Evolutionary conservation across 257 asterid species (phyloP), one percentile per base, ranked within the genome.

Genomic region (Capsicum rhomboideum): DNA sequence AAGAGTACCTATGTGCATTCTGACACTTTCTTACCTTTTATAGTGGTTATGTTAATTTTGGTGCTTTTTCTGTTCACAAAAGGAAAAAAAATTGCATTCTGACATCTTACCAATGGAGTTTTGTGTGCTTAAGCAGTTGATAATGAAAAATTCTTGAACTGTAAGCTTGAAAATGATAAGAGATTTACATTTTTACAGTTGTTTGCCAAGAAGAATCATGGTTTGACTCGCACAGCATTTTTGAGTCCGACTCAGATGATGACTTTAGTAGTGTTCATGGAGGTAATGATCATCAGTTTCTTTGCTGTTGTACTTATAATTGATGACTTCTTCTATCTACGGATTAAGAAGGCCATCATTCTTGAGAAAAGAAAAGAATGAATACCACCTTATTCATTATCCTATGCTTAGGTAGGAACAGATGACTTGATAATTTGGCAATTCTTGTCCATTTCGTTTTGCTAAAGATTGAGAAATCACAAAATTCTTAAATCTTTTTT

Each of bases 171-270:
- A 64, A 64, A 52, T 66, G 49, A 66, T 26, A 46, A 49, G 77
- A 64, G 50, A 68, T 80, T 82, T 37, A 82, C 84, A 26, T 85
- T 83, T 64, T 87, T 85, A 82, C 92, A 97, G 99, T 92, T 84
- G 79, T 90, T 85, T 88, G 92, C 88, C 94, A 91, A 68, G 99
- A 95, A 82, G 99, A 97, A 52, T 89, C 97, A 52, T 97, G 97
- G 97, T 97, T 93, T 34, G 99, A 97, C 87, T 90, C 99, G 37
- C 81, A 88, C 87, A 97, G 99, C 90, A 88, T 93, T 83, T 88
- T 95, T 78, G 99, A 95, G 29, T 95, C 98, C 4, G 99, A 97
- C 77, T 93, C 99, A 14, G 98, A 97, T 82, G 99, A 97, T 34
- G 99, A 97, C 54, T 93, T 88, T 83, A 88, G 93, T 83, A 97